These are phyloP conservation scores for Nadsonia commutata DNA, from an alignment of 1,139 yeast species.

Conservation along the genomic window DNA sequence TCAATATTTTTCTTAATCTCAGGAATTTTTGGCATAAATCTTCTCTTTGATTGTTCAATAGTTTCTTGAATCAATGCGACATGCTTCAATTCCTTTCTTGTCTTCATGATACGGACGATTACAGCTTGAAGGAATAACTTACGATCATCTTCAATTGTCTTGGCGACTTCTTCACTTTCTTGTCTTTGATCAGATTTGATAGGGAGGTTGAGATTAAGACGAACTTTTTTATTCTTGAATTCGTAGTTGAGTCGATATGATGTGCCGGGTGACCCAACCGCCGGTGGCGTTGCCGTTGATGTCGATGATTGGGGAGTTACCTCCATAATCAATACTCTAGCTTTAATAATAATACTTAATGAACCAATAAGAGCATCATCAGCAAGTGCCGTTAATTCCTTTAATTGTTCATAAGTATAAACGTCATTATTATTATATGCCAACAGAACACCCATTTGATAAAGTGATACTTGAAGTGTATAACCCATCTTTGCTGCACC, in stretches of 20 bases:
- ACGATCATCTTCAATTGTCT: slow-evolving; percentile 78
- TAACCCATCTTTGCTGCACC: slow-evolving; percentile 62
- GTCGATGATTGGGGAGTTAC: slow-evolving; percentile 16
- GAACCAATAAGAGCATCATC: slow-evolving; percentile 57
- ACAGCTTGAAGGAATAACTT: slow-evolving; percentile 81
- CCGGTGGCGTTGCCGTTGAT: not conserved
- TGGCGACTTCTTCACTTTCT: slow-evolving; percentile 70
- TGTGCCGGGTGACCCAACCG: slow-evolving; percentile 27
- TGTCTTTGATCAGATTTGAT: slow-evolving; percentile 63
- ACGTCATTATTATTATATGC: slow-evolving; percentile 58
- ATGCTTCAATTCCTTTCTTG: slow-evolving; percentile 67
- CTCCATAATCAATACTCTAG: slow-evolving; percentile 52
- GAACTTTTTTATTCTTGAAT: slow-evolving; percentile 71
- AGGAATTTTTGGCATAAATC: slow-evolving; percentile 74
- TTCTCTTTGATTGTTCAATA: slow-evolving; percentile 66
- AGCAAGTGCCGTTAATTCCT: slow-evolving; percentile 54
- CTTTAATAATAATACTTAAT: slow-evolving; percentile 64
- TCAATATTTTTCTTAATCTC: slow-evolving; percentile 85
- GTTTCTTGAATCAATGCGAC: slow-evolving; percentile 78
- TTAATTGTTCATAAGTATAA: slow-evolving; percentile 46
- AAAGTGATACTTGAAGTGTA: slow-evolving; percentile 70
- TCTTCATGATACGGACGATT: slow-evolving; percentile 93
- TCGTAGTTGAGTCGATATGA: slow-evolving; percentile 60
- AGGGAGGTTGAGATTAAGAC: slow-evolving; percentile 74
- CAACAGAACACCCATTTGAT: slow-evolving; percentile 72